Evolutionary conservation across 257 asterid genomes (phyloP), one percentile per base, ranked within the genome.

Genomic region (Gentiana macrophylla): DNA sequence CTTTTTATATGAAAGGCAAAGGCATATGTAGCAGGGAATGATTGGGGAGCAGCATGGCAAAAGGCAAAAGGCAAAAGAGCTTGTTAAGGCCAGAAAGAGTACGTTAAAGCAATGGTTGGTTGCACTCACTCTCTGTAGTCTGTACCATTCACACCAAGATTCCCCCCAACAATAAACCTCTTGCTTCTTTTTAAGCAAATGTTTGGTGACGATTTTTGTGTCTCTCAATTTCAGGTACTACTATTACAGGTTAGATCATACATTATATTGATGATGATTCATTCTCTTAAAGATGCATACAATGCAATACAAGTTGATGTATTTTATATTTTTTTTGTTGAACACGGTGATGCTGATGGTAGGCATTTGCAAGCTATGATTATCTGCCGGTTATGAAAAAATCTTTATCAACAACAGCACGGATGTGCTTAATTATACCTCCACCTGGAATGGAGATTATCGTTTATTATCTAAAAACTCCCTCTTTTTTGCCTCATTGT

Each of bases 31-130:
- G 82, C 68, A 53, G 86, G 80, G 53, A 62, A 13, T 37, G 80
- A 76, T 41, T 79, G 78, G 82, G 86, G 86, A 50, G 80, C 76
- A 52, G 80, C 86, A 37, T 76, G 46, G 46, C 49, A 79, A 53
- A 49, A 70, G 86, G 46, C 49, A 79, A 53, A 49, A 70, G 86
- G 86, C 49, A 79, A 53, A 49, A 68, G 50, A 71, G 80, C 80
- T 59, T 73, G 63, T 59, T 76, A 48, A 66, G 82, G 37, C 80
- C 80, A 1, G 73, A 76, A 15, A 68, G 80, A 62, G 79, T 24
- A 24, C 24, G 24, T 76, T 46, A 68, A 62, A 57, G 86, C 71
- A 54, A 32, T 76, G 15, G 43, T 76, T 51, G 69, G 24, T 24
- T 24, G 24, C 24, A 24, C 24, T 24, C 78, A 56, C 71, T 79